Percentiles rank a stretch among this genome's conserved stretches.
phyloP scores from a whole-genome alignment of 2,329 filamentous ascomycete genomes.

The Aspergillus puulaauensis region DNA sequence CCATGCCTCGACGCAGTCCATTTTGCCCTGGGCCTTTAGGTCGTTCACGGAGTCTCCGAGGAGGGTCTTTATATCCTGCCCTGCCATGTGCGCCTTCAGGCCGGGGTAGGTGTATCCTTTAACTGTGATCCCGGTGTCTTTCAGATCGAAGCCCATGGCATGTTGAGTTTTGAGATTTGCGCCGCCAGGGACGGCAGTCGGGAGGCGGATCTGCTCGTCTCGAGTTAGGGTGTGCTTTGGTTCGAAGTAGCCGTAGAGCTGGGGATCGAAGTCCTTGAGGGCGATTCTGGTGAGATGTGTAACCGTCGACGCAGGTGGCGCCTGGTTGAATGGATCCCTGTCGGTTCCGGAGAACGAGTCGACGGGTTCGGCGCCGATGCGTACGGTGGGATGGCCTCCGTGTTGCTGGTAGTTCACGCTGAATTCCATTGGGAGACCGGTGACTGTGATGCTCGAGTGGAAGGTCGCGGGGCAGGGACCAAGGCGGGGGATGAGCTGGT shows the following conservation, averaged over 20 bases:
- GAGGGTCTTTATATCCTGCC: background rate
- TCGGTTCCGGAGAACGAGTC: background rate
- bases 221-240: background rate
- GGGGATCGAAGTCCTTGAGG: background rate
- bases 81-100: background rate
- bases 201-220: background rate
- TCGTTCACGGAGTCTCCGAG: background rate
- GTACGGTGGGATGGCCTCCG: background rate
- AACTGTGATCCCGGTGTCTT: background rate
- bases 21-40: background rate
- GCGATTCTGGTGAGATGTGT: background rate
- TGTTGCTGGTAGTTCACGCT: conserved; percentile 7
- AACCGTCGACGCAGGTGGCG: background rate
- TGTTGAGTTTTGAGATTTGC: background rate
- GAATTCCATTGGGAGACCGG: conserved; percentile 1
- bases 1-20: background rate
- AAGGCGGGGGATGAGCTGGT: background rate
- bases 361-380: background rate
- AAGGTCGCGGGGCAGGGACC: background rate
- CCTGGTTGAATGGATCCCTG: background rate
- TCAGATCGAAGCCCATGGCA: background rate
- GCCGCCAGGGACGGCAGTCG: background rate
- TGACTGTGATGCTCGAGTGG: background rate
- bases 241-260: background rate
- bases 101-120: background rate